Conservation (phyloP, 495 filamentous ascomycete species). For the Aspergillus panamensis region DNA sequence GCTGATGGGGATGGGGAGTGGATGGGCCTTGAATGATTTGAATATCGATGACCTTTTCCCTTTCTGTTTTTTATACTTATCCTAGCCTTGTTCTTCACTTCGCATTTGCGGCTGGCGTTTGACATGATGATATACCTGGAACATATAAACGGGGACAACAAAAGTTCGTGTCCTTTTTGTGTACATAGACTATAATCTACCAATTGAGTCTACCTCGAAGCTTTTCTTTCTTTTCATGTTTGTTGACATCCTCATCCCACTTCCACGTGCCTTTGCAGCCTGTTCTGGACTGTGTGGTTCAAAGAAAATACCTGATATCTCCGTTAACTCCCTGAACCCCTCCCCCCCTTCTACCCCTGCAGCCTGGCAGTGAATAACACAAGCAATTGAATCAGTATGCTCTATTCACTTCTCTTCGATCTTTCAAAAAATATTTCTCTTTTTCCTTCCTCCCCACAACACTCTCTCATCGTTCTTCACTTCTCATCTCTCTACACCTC, state of each 20-base stretch:
- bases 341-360: no score
- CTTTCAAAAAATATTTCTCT: background rate
- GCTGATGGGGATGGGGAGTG: constrained; percentile 36
- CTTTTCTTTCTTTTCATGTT: background rate
- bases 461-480: background rate
- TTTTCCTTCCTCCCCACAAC: background rate
- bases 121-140: constrained; percentile 34
- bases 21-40: constrained; percentile 40
- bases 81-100: constrained; percentile 19
- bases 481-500: background rate
- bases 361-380: no score
- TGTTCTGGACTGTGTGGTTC: no score
- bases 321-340: no score
- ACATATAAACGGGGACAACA: constrained; percentile 22
- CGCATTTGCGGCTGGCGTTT: constrained; percentile 47
- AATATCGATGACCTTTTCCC: constrained; percentile 16
- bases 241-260: no score
- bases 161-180: constrained; percentile 24
- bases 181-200: constrained; percentile 13
- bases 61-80: constrained; percentile 26
- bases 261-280: no score
- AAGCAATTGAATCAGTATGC: no score
- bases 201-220: constrained; percentile 2
- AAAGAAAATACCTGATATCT: no score
- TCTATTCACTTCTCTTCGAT: no score